A percentile compares a stretch with the other conserved stretches of the same genome.
Evolutionary conservation across 305 asterid species (phyloP).

Genomic region (Fraxinus dipetala): DNA sequence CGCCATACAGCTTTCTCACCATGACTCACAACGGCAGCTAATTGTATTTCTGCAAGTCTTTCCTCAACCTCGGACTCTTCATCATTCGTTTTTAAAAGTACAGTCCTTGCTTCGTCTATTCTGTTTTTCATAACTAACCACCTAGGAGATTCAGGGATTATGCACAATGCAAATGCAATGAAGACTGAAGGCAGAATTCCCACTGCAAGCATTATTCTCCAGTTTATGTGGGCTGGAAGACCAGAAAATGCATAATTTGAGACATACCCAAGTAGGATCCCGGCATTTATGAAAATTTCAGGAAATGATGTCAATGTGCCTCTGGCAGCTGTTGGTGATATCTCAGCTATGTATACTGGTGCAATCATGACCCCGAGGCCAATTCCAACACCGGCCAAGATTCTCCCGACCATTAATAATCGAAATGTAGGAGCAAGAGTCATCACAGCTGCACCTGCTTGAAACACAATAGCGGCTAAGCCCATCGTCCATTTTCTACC

Average conservation of each 20-base stretch:
- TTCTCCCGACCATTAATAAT: constrained; percentile 69
- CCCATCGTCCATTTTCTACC: constrained; percentile 98
- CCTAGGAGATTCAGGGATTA: constrained; percentile 88
- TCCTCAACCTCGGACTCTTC: constrained; percentile 70
- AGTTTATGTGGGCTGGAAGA: constrained; percentile 61
- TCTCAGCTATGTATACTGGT: constrained; percentile 91
- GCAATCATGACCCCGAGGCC: constrained; percentile 93
- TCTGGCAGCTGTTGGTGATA: constrained; percentile 70
- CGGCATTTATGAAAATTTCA: constrained; percentile 78
- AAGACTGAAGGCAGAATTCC: constrained; percentile 78
- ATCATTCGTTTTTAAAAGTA: constrained; percentile 69
- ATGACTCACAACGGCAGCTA: constrained; percentile 46
- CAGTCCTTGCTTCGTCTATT: constrained; percentile 65
- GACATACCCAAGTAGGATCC: constrained; percentile 86
- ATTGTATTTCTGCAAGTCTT: constrained; percentile 65
- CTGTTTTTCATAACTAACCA: constrained; percentile 77
- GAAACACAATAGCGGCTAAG: constrained; percentile 74
- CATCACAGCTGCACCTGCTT: constrained; percentile 75
- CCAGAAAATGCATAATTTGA: constrained; percentile 83
- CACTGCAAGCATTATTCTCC: constrained; percentile 93
- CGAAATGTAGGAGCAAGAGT: constrained; percentile 64
- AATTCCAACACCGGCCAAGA: constrained; percentile 78
- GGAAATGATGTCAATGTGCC: constrained; percentile 92
- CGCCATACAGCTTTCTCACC: constrained; percentile 65
- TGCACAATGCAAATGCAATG: constrained; percentile 61